Evolutionary conservation across 139 green algal species (phyloP).

Genomic region (Zygnema cylindricum): DNA sequence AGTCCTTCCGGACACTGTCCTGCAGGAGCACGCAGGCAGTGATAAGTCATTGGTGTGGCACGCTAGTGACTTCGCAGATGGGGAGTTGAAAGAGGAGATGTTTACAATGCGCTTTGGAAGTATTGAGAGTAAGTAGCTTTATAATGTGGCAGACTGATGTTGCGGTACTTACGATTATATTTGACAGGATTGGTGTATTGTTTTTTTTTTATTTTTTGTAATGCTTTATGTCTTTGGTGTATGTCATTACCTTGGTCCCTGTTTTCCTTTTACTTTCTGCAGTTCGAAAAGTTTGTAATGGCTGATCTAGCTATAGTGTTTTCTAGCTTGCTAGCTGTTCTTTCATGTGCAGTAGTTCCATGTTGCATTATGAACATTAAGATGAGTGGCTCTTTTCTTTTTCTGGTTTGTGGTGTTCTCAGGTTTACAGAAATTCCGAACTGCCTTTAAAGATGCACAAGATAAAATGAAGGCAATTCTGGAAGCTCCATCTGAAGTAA

Average conservation of each 20-base stretch:
- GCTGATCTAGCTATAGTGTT: too few species aligned
- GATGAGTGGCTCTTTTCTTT: too few species aligned
- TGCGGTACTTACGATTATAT: background rate
- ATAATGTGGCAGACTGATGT: background rate
- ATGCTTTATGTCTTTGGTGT: conserved; percentile 18
- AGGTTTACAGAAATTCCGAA: conserved; percentile 61
- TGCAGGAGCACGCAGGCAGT: conserved; percentile 91
- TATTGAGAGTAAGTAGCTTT: conserved; percentile 57
- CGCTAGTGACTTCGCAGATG: conserved; percentile 94
- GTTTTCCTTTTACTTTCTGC: too few species aligned
- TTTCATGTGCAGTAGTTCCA: too few species aligned
- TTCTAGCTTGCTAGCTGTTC: too few species aligned
- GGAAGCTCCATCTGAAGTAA: background rate
- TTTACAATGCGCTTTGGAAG: conserved; percentile 93
- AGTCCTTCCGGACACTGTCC: conserved; percentile 91
- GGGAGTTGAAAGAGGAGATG: conserved; percentile 77
- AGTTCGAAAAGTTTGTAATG: too few species aligned
- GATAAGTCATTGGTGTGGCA: conserved; percentile 97
- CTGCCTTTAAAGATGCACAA: conserved; percentile 54
- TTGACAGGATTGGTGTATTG: background rate
- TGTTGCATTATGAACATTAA: too few species aligned
- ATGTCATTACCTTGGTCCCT: background rate
- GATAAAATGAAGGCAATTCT: conserved; percentile 53
- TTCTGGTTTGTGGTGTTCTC: too few species aligned
- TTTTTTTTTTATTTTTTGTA: background rate